Evolutionary conservation across 2,329 filamentous ascomycete genomes (phyloP).

Genomic region (Penicillium thymicola): DNA sequence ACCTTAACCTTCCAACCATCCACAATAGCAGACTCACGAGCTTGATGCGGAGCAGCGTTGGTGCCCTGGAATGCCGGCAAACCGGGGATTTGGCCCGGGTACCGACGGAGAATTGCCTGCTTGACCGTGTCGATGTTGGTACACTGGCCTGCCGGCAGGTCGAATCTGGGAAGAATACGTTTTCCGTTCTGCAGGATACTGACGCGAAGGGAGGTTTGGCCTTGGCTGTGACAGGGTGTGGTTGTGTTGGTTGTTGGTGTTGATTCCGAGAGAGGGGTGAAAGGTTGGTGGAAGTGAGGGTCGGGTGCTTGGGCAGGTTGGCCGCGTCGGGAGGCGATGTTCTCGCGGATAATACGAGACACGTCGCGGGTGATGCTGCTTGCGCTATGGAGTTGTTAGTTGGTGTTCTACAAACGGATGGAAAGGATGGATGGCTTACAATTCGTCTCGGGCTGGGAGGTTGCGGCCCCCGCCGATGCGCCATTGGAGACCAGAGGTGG

Average conservation of each 20-base stretch:
- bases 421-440: constrained; percentile 30
- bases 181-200: constrained; percentile 40
- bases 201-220: constrained; percentile 34
- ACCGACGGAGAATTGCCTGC: constrained; percentile 32
- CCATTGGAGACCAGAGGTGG: constrained; percentile 34
- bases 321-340: constrained; percentile 26
- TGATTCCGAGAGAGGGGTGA: constrained; percentile 10
- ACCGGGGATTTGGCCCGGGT: constrained; percentile 29
- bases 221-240: constrained; percentile 6
- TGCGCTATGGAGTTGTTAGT: constrained; percentile 34
- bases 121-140: constrained; percentile 34
- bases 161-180: constrained; percentile 38
- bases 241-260: constrained; percentile 2
- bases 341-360: constrained; percentile 42
- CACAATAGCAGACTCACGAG: constrained; percentile 17
- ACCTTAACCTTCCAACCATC: constrained; percentile 37
- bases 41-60: constrained; percentile 19
- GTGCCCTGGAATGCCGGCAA: constrained; percentile 9
- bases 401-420: background rate
- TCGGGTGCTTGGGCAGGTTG: constrained; percentile 11
- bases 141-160: constrained; percentile 36
- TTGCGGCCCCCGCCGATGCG: constrained; percentile 34
- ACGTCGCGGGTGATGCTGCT: constrained; percentile 42
- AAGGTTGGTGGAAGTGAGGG: constrained; percentile 17
- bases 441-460: constrained; percentile 37